Base-by-base conservation (phyloP, 2,329 filamentous ascomycete genomes). In the Colletotrichum musae region DNA sequence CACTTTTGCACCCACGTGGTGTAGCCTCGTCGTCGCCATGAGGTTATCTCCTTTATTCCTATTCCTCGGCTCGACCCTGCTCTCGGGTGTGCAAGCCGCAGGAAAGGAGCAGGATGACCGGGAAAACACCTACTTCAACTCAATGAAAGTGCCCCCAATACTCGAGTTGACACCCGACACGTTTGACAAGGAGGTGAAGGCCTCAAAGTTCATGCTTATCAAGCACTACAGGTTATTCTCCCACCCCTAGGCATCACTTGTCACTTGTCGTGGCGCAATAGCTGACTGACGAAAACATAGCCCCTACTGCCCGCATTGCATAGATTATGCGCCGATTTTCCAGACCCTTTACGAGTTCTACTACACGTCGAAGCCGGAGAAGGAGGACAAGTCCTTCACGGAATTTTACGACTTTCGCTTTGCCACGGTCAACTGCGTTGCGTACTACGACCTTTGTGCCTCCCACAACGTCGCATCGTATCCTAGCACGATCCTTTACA, bases 291-390 rank as follows among this genome's bases (percentile, higher is more conserved):
- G 4, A 18, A 32, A 47, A 69, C 45, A 72, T 74, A 90, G 88
- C 74, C 88, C 88, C 12, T 89, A 84, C 73, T 90, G 88, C 80
- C 87, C 86, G 54, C 94, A 97, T 80, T 98, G 95, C 83, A 87
- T 87, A 78, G 85, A 87, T 58, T 93, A 94, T 76, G 94, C 93
- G 60, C 96, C 96, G 7, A 91, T 89, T 58, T 98, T 90, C 86
- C 94, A 98, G 81, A 98, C 95, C 5, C 81, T 95, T 15, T 97
- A 98, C 85, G 96, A 99, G 83, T 98, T 91, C 81, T 99, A 98
- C 84, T 85, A 94, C 83, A 98, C 95, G 45, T 96, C 94, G 45
- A 91, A 94, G 75, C 92, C 92, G 16, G 75, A 84, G 80, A 81
- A 87, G 82, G 74, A 85, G 78, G 72, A 89, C 82, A 82, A 86